These are phyloP conservation scores for Senna siamea DNA, from an alignment of 306 rosid species.

Conservation along the genomic window DNA sequence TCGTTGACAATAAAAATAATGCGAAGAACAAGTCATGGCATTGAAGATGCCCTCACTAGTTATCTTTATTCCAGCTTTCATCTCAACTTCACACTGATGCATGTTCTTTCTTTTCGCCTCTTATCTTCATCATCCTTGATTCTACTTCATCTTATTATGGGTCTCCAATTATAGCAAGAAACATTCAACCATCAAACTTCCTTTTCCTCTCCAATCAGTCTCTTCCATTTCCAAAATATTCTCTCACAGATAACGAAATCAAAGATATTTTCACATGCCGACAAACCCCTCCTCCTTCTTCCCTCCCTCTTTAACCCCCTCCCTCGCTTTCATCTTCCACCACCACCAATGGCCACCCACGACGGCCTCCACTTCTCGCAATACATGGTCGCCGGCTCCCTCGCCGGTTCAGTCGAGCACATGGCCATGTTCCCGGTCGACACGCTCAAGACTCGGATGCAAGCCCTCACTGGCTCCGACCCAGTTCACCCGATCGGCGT, in stretches of 20 bases:
- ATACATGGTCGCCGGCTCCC: conserved; percentile 79
- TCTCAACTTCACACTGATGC: too few relatives aligned
- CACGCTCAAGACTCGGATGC: conserved; percentile 91
- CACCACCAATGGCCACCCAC: conserved; percentile 46
- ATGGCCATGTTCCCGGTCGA: conserved; percentile 93
- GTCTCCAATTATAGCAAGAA: not conserved
- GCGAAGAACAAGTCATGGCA: too few relatives aligned
- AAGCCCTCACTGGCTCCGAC: conserved; percentile 65
- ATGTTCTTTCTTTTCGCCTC: not conserved
- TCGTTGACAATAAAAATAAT: too few relatives aligned
- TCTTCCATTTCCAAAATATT: conserved; percentile 6
- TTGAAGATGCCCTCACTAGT: too few relatives aligned
- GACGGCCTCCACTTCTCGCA: conserved; percentile 88
- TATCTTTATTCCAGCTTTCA: too few relatives aligned
- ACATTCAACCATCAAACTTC: not conserved
- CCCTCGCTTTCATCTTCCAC: not conserved
- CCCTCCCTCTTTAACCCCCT: conserved; percentile 10
- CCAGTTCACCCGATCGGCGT: conserved; percentile 62
- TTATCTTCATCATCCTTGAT: not conserved
- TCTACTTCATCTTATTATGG: not conserved
- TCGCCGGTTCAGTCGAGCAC: conserved; percentile 79
- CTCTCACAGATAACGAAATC: too few relatives aligned
- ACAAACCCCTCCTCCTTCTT: conserved; percentile 38
- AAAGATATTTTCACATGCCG: conserved; percentile 29
- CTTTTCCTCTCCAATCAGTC: not conserved